Evolutionary conservation across 192 early-diverging fungal genomes (phyloP), one percentile per base, ranked within the genome.

Genomic region (Glomus cerebriforme): DNA sequence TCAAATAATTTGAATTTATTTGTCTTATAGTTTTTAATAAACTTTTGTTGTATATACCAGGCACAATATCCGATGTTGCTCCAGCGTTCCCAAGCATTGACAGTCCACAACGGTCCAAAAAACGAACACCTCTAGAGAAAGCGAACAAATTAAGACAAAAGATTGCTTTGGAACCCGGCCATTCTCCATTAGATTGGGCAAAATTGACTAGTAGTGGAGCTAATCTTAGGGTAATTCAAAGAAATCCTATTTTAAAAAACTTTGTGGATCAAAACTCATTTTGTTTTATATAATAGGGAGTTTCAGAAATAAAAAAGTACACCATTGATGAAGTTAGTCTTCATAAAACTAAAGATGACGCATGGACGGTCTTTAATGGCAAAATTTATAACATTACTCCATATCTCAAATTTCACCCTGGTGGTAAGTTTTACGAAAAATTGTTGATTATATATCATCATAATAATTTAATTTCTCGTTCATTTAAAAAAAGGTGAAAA

Each of bases 171-270:
- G 92, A 88, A 71, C 95, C 95, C 5, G 96, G 96, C 1, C 91
- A 94, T 79, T 98, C 96, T 1, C 88, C 96, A 49, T 82, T 96
- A 43, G 96, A 99, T 85, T 98, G 97, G 97, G 94, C 93, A 27
- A 87, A 91, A n/a, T 87, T 98, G 8, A 92, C 91, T 34, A 79
- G 81, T 7, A 94, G 95, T 8, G 95, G 93, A 29, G 80, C 86
- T 59, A 88, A 96, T 83, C 86, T 96, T 29, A 82, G 87, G 81
- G 90, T 89, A 84, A 73, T 69, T n/a, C 7, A 59, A n/a, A 80
- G n/a, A 29, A 24, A 12, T 63, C n/a, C 4, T 24, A 27, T 62
- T 71, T 13, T 49, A 63, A 58, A 3, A 34, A 75, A 26, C n/a
- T 9, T 35, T 24, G 10, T 6, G 27, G n/a, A 43, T 69, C 5